Evolutionary conservation across 2,329 filamentous ascomycete genomes (phyloP), one percentile per base, ranked within the genome.

Genomic region (Penicillium sp.): DNA sequence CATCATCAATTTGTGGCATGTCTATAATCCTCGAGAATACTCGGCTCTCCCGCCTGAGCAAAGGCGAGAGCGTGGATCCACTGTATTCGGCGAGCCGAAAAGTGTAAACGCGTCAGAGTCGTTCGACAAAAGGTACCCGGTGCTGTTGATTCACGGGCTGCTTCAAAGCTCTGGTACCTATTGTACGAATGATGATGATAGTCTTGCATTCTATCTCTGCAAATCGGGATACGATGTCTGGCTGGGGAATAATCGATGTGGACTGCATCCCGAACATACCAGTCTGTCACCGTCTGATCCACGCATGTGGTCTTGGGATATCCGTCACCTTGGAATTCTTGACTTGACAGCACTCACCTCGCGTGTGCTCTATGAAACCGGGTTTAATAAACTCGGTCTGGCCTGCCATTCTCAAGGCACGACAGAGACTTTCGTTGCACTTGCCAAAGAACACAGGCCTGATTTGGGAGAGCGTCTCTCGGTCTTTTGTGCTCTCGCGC

Each of bases 291-390:
- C 84, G 48, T 69, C 69, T 2, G 90, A 96, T 56, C 89, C 90
- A 1, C 77, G 88, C 18, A 93, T 95, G 85, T 95, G 90, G 90
- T 80, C 82, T 27, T 96, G 90, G 90, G 94, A 94, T 50, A 93
- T 95, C 38, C 79, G 85, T 0, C 86, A 95, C 56, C 93, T 95
- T 84, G 90, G 88, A 3, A 82, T 89, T 1, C 79, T 93, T 57
- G 90, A 96, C 58, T 73, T 96, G 2, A 76, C 89, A 0, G 88
- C 89, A 0, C 73, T 95, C 22, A 76, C 84, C 1, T 85, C 83
- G 0, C 79, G 85, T 4, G 85, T 95, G 1, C 72, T 95, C 2
- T 74, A 73, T 26, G 84, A 93, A 65, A 95, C 89, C 0, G 82
- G 84, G 0, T 95, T 93, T 54, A 70, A 77, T 11, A 92, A 90